Evolutionary conservation across 148 eudicot genomes (phyloP).

Genomic region (Linanthus parryae): DNA sequence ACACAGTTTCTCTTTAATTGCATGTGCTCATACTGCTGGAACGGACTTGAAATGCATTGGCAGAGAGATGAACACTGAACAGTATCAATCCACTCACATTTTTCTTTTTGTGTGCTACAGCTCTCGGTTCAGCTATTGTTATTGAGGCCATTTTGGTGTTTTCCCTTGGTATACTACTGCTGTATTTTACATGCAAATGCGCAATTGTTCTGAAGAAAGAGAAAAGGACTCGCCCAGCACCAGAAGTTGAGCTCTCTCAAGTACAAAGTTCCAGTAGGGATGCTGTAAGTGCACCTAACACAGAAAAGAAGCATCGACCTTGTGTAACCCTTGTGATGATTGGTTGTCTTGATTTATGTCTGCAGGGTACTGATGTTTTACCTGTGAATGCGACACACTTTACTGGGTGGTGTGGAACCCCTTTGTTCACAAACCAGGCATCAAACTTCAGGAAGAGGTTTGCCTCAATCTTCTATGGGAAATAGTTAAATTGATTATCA

Average conservation of each 20-base stretch:
- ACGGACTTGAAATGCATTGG: no score
- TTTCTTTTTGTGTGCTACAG: conserved; percentile 30
- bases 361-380: conserved; percentile 21
- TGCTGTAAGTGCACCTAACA: conserved; percentile 35
- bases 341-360: neutral
- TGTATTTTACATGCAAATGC: conserved; percentile 78
- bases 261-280: conserved; percentile 15
- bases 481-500: no score
- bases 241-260: conserved; percentile 24
- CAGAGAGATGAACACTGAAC: no score
- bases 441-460: conserved; percentile 28
- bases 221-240: conserved; percentile 21
- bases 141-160: conserved; percentile 51
- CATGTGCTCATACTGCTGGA: no score
- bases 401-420: conserved; percentile 18
- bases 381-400: conserved; percentile 22
- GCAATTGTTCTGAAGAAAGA: conserved; percentile 51
- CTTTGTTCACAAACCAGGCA: conserved; percentile 14
- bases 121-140: conserved; percentile 63
- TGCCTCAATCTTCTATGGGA: no score
- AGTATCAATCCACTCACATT: conserved; percentile 1
- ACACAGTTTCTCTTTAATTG: no score
- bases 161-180: conserved; percentile 52
- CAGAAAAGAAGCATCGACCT: no score
- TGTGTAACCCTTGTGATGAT: neutral